Evolutionary conservation across 2,329 filamentous ascomycete species (phyloP).

Genomic region (Fusarium sp.): DNA sequence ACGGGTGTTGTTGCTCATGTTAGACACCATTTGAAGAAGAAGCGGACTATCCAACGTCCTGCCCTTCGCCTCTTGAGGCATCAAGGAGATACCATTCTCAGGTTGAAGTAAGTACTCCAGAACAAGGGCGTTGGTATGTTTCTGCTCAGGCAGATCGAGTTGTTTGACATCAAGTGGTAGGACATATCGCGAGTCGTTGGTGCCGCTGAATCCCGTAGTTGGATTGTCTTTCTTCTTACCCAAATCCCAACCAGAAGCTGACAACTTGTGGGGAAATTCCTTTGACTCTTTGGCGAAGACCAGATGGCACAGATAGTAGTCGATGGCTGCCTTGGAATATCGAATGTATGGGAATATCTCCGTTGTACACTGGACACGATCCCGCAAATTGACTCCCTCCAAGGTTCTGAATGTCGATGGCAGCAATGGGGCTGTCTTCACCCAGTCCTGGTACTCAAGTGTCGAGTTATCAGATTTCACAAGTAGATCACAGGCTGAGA

Average conservation of each 20-base stretch:
- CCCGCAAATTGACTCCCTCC: conserved; percentile 68
- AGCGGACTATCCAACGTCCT: conserved; percentile 47
- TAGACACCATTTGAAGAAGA: conserved; percentile 59
- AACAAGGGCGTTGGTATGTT: conserved; percentile 76
- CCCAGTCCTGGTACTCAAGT: conserved; percentile 65
- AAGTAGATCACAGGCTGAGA: conserved; percentile 61
- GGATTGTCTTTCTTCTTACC: conserved; percentile 59
- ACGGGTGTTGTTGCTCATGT: conserved; percentile 55
- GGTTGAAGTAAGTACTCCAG: conserved; percentile 67
- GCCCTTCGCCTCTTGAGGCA: background rate
- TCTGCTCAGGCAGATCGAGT: conserved; percentile 64
- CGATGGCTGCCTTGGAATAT: conserved; percentile 65
- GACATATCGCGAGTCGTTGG: conserved; percentile 71
- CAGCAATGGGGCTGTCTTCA: conserved; percentile 51
- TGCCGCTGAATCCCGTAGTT: conserved; percentile 77
- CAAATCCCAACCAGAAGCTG: conserved; percentile 76
- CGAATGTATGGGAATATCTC: conserved; percentile 66
- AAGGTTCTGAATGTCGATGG: conserved; percentile 56
- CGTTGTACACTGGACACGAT: conserved; percentile 60
- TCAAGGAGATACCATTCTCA: conserved; percentile 58
- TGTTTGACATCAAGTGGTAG: conserved; percentile 70
- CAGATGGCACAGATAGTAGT: conserved; percentile 71
- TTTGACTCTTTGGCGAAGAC: conserved; percentile 73
- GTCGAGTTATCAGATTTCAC: conserved; percentile 63
- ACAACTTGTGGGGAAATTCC: conserved; percentile 73